These are phyloP conservation scores for Coccomyxa subellipsoidea DNA, from an alignment of 163 green algal species.

Conservation along the genomic window DNA sequence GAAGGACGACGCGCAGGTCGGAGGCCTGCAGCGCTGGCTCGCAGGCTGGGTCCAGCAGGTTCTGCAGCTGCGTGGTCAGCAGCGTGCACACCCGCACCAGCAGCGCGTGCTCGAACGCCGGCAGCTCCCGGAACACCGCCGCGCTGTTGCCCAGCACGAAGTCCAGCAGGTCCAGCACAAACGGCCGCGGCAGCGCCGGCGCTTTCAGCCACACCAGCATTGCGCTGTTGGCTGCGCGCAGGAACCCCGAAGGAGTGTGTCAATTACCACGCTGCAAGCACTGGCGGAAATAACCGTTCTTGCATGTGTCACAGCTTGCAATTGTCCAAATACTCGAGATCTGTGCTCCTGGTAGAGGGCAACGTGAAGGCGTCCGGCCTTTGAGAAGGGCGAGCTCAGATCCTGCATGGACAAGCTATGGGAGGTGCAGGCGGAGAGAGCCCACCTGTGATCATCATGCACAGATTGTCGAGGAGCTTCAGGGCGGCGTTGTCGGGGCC, in stretches of 20 bases:
- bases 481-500: slow-evolving; percentile 49
- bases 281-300: no score
- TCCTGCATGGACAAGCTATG: not conserved
- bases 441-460: slow-evolving; percentile 56
- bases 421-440: not conserved
- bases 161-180: slow-evolving; percentile 88
- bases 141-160: slow-evolving; percentile 71
- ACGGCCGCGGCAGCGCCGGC: slow-evolving; percentile 55
- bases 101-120: slow-evolving; percentile 48
- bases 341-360: no score
- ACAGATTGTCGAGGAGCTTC: slow-evolving; percentile 72
- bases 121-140: slow-evolving; percentile 51
- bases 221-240: slow-evolving; percentile 21
- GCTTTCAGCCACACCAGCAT: slow-evolving; percentile 63
- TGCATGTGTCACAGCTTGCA: no score
- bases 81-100: slow-evolving; percentile 38
- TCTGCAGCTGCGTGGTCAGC: slow-evolving; percentile 60
- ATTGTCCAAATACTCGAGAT: no score
- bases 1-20: slow-evolving; percentile 48
- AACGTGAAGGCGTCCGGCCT: no score
- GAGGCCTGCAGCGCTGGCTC: slow-evolving; percentile 21
- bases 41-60: slow-evolving; percentile 57
- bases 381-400: no score
- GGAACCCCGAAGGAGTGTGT: no score
- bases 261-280: no score